Conservation (phyloP, 1,284 basidiomycete species). For the Papiliotrema nemorosa region DNA sequence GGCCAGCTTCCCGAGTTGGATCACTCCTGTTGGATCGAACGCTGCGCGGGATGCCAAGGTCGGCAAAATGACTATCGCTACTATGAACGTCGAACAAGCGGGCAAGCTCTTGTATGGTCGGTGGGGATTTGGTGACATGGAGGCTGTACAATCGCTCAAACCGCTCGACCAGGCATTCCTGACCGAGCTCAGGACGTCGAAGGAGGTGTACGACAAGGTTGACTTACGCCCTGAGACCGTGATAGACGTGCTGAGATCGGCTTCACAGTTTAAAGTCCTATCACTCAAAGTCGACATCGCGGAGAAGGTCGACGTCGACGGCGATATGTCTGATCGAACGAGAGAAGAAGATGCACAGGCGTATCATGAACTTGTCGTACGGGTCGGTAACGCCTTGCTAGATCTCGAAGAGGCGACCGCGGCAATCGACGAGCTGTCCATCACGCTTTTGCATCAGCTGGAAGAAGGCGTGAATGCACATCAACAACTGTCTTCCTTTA, state of each 20-base stretch:
- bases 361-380: constrained; percentile 38
- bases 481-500: not conserved
- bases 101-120: constrained; percentile 33
- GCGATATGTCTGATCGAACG: constrained; percentile 17
- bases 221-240: constrained; percentile 4
- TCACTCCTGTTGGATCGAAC: constrained; percentile 14
- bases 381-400: constrained; percentile 29
- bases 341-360: constrained; percentile 22
- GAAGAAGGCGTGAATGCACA: constrained; percentile 13
- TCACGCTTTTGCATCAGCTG: not conserved
- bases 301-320: constrained; percentile 45
- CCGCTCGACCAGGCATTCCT: constrained; percentile 25
- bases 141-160: constrained; percentile 6
- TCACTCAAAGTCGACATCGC: constrained; percentile 41
- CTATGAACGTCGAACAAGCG: constrained; percentile 25
- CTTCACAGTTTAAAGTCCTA: constrained; percentile 17
- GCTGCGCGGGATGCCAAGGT: constrained; percentile 6
- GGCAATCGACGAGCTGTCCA: constrained; percentile 11
- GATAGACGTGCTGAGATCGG: constrained; percentile 20
- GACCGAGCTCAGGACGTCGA: constrained; percentile 22
- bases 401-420: constrained; percentile 32
- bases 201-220: constrained; percentile 24
- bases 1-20: constrained; percentile 21
- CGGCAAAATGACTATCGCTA: constrained; percentile 12
- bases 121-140: constrained; percentile 33